A percentile compares a stretch with the other conserved stretches of the same genome.
Evolutionary conservation across 495 filamentous ascomycete genomes (phyloP).

Genomic region (Annulohypoxylon maeteangense): DNA sequence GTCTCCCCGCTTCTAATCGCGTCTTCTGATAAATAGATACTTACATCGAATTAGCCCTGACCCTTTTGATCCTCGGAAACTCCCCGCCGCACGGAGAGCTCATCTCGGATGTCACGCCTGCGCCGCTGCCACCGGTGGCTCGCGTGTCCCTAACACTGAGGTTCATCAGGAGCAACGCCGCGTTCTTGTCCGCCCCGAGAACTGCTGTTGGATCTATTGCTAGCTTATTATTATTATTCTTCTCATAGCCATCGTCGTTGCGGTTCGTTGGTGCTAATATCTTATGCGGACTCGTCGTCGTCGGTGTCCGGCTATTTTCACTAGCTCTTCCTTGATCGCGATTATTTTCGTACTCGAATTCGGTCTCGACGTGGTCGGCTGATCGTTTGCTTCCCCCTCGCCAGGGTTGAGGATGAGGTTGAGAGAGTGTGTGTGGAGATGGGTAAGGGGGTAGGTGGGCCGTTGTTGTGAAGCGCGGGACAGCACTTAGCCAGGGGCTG

Average conservation of each 20-base stretch:
- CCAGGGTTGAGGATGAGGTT: slow-evolving; percentile 31
- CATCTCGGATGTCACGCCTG: slow-evolving; percentile 14
- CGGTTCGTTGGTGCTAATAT: not conserved
- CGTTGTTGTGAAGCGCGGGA: slow-evolving; percentile 52
- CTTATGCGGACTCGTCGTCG: not conserved
- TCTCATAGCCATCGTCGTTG: not conserved
- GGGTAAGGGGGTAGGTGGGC: slow-evolving; percentile 35
- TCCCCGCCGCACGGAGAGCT: slow-evolving; percentile 14
- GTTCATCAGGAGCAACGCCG: slow-evolving; percentile 66
- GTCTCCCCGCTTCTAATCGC: not conserved
- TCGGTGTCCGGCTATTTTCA: not conserved
- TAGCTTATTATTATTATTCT: slow-evolving; percentile 34
- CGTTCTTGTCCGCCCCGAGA: slow-evolving; percentile 60
- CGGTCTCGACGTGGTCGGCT: slow-evolving; percentile 32
- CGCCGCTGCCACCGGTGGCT: slow-evolving; percentile 20
- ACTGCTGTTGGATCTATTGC: not conserved
- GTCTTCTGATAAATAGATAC: not conserved
- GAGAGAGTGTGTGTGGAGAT: slow-evolving; percentile 9
- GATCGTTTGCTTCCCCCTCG: slow-evolving; percentile 31
- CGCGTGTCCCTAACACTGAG: slow-evolving; percentile 60
- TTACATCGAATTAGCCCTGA: slow-evolving; percentile 54
- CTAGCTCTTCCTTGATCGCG: not conserved
- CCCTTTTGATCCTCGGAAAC: slow-evolving; percentile 48
- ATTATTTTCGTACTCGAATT: slow-evolving; percentile 34
- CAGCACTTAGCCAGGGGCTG: slow-evolving; percentile 57